phyloP scores from a whole-genome alignment of 345 rosid species.

The Syzygium oleosum region DNA sequence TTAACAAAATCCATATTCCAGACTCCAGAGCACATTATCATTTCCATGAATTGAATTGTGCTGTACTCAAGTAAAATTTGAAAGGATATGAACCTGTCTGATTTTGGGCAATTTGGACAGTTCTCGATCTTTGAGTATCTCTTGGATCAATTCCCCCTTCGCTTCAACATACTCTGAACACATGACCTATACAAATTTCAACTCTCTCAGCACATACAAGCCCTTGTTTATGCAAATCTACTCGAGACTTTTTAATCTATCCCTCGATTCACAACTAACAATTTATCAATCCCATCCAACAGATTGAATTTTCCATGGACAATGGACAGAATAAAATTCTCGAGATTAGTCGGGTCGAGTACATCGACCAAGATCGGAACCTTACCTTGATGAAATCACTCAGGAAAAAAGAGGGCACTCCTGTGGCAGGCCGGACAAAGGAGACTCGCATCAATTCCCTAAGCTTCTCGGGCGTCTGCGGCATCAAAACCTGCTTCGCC shows the following conservation, averaged over 20 bases:
- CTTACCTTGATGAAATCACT: constrained; percentile 21
- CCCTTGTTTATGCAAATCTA: not conserved
- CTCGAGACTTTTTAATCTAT: not conserved
- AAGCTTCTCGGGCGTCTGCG: constrained; percentile 60
- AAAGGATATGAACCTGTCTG: constrained; percentile 12
- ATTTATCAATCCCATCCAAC: not conserved
- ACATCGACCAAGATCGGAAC: not conserved
- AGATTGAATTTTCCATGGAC: not conserved
- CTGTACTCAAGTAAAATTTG: not conserved
- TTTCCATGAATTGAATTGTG: not conserved
- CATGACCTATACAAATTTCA: constrained; percentile 16
- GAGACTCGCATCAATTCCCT: constrained; percentile 52
- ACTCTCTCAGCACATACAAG: not conserved
- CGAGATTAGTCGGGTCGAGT: not conserved
- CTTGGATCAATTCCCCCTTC: constrained; percentile 21
- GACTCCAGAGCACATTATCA: not conserved
- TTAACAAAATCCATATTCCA: not conserved
- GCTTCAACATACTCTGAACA: constrained; percentile 17
- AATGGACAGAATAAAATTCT: not conserved
- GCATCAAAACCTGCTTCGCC: constrained; percentile 52
- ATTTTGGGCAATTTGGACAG: constrained; percentile 17
- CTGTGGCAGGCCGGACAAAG: constrained; percentile 33
- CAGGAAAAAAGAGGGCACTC: constrained; percentile 17
- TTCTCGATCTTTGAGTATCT: constrained; percentile 16
- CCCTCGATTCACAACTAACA: not conserved